Conservation (phyloP, 306 rosid species). For the Ceratonia siliqua region DNA sequence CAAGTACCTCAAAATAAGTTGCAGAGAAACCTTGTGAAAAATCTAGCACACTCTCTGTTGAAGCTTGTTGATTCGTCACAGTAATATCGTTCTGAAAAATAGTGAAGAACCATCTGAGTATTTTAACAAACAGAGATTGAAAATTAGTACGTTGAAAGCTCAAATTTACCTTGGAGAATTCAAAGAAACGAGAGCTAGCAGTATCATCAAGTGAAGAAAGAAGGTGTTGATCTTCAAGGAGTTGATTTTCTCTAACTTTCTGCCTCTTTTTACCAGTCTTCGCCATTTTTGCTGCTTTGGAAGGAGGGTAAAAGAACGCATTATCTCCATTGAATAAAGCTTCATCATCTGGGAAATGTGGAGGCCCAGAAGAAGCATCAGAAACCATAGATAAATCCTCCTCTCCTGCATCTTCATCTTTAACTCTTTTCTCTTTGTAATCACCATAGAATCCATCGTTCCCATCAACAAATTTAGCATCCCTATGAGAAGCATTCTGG, state of each 20-base stretch:
- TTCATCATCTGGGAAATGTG: constrained; percentile 63
- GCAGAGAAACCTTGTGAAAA: constrained; percentile 85
- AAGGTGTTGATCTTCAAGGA: constrained; percentile 35
- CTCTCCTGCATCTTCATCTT: constrained; percentile 51
- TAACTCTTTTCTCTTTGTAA: constrained; percentile 24
- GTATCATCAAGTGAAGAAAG: constrained; percentile 79
- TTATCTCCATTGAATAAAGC: constrained; percentile 44
- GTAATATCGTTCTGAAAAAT: constrained; percentile 54
- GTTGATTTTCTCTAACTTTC: constrained; percentile 48
- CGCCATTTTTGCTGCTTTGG: constrained; percentile 40
- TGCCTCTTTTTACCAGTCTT: constrained; percentile 47
- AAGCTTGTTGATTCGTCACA: constrained; percentile 51
- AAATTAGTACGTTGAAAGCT: constrained; percentile 9
- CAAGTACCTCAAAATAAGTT: constrained; percentile 73
- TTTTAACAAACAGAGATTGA: not conserved
- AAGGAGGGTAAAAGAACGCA: constrained; percentile 42
- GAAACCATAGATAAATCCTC: constrained; percentile 96
- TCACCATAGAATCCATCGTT: constrained; percentile 37
- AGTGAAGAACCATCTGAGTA: constrained; percentile 17
- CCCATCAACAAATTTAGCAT: not conserved
- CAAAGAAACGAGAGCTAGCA: constrained; percentile 77
- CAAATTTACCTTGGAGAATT: constrained; percentile 61
- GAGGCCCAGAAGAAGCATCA: constrained; percentile 99
- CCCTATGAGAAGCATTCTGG: constrained; percentile 47
- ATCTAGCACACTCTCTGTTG: constrained; percentile 53